Percentiles rank a stretch among this genome's conserved stretches.
Evolutionary conservation across 768 basidiomycete species (phyloP).

Genomic region (Boletus reticulatus): DNA sequence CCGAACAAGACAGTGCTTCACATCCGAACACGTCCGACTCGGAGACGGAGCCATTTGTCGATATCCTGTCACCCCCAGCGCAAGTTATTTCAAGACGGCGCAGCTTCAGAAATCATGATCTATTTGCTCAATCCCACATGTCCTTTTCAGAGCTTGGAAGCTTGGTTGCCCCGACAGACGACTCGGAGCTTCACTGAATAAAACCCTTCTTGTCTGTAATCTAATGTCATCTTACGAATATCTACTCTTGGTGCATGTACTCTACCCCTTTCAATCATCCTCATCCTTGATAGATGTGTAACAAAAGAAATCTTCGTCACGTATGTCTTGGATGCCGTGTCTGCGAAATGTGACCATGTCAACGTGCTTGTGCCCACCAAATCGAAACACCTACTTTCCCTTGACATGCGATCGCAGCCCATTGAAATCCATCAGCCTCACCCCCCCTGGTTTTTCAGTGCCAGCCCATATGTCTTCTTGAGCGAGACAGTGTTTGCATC

Average conservation of each 20-base stretch:
- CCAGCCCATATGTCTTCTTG: neutral
- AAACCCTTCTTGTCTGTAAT: too few species aligned
- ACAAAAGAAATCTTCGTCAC: conserved; percentile 55
- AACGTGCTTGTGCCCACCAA: neutral
- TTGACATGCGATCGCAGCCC: conserved; percentile 63
- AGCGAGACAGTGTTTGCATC: conserved; percentile 52
- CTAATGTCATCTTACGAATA: neutral
- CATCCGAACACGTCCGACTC: neutral
- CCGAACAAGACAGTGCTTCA: neutral
- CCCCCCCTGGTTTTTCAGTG: neutral
- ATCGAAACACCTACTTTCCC: conserved; percentile 44
- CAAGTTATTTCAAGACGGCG: conserved; percentile 9
- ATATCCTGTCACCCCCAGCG: conserved; percentile 21
- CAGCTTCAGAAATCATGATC: conserved; percentile 24
- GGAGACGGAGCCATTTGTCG: conserved; percentile 12
- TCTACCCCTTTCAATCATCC: neutral
- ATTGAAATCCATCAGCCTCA: conserved; percentile 45
- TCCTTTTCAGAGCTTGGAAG: conserved; percentile 28
- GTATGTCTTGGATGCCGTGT: conserved; percentile 44
- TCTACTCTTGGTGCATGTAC: neutral
- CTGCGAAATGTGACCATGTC: conserved; percentile 30
- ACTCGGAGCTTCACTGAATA: neutral
- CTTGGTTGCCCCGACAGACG: conserved; percentile 14
- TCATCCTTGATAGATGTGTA: neutral
- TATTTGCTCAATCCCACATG: conserved; percentile 25